A percentile compares a stretch with the other conserved stretches of the same genome.
Conservation (phyloP, 371 early-diverging fungal genomes). For the Zychaea mexicana region DNA sequence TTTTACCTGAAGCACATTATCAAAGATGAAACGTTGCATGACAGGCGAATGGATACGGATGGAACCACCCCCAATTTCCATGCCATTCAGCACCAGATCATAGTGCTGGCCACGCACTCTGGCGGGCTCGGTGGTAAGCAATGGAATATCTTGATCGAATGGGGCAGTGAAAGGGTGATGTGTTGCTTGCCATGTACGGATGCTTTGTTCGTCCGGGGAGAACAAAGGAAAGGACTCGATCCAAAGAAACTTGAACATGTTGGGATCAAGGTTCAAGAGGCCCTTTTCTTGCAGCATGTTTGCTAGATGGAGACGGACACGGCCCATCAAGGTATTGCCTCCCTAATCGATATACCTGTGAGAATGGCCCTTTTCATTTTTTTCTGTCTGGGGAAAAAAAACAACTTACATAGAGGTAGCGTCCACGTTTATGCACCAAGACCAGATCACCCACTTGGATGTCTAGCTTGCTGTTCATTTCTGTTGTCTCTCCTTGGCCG, state of each 20-base stretch:
- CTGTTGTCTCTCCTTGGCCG: slow-evolving; percentile 11
- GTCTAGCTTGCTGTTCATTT: slow-evolving; percentile 33
- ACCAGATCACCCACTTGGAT: slow-evolving; percentile 64
- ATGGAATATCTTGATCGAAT: slow-evolving; percentile 60
- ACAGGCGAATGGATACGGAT: slow-evolving; percentile 86
- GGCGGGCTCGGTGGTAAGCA: slow-evolving; percentile 65
- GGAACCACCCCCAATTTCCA: slow-evolving; percentile 92
- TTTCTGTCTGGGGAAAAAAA: too few species aligned
- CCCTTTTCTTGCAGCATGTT: slow-evolving; percentile 61
- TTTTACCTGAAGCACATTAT: slow-evolving; percentile 64
- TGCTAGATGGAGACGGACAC: slow-evolving; percentile 66
- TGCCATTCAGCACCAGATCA: slow-evolving; percentile 89
- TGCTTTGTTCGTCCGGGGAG: slow-evolving; percentile 61
- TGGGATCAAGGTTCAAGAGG: slow-evolving; percentile 44
- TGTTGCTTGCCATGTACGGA: slow-evolving; percentile 63
- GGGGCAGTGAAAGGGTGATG: slow-evolving; percentile 96
- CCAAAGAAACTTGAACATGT: slow-evolving; percentile 80
- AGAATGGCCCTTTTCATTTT: too few species aligned
- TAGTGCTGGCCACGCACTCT: slow-evolving; percentile 85
- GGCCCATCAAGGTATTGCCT: slow-evolving; percentile 80
- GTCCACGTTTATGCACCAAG: slow-evolving; percentile 58
- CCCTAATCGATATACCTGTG: slow-evolving; percentile 48
- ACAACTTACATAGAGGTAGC: slow-evolving; percentile 53
- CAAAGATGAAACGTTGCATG: slow-evolving; percentile 76
- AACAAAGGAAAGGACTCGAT: slow-evolving; percentile 90